phyloP scores from a whole-genome alignment of 1,284 basidiomycete species.

The Ceraceosorus bombacis region DNA sequence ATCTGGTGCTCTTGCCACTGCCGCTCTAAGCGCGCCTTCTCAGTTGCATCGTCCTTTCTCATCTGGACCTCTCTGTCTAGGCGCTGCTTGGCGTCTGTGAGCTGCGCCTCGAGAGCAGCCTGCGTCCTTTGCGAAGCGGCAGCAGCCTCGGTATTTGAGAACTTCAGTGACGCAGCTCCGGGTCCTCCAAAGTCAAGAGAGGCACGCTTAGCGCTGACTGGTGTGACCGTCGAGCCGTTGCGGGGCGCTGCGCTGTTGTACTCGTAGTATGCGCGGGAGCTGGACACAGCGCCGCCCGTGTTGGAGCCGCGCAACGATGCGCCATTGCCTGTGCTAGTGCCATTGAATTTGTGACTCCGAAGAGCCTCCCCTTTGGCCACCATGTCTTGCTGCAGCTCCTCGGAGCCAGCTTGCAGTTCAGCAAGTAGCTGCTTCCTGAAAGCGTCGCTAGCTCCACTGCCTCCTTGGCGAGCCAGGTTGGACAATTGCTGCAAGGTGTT shows the following conservation, averaged over 20 bases:
- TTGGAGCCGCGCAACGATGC: neutral
- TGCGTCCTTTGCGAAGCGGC: slow-evolving; percentile 58
- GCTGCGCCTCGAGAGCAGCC: slow-evolving; percentile 12
- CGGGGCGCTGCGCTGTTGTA: neutral
- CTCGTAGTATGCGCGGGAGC: neutral
- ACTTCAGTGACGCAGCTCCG: slow-evolving; percentile 58
- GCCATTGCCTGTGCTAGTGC: neutral
- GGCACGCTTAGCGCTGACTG: neutral
- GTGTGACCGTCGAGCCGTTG: slow-evolving; percentile 2
- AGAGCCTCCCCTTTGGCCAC: slow-evolving; percentile 39
- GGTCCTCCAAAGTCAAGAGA: slow-evolving; percentile 50
- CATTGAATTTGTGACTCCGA: slow-evolving; percentile 22
- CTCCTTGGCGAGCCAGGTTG: slow-evolving; percentile 29
- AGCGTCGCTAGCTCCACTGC: slow-evolving; percentile 52
- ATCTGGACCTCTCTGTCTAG: slow-evolving; percentile 56
- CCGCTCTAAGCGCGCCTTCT: slow-evolving; percentile 59
- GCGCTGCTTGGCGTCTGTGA: slow-evolving; percentile 52
- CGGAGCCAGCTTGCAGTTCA: slow-evolving; percentile 56
- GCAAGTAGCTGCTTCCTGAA: slow-evolving; percentile 63
- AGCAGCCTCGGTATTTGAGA: slow-evolving; percentile 62
- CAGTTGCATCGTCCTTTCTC: slow-evolving; percentile 58
- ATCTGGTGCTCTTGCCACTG: slow-evolving; percentile 64
- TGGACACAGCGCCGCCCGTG: neutral
- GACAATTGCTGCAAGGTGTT: slow-evolving; percentile 41
- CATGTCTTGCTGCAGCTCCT: slow-evolving; percentile 42